Evolutionary conservation across 305 asterid genomes (phyloP).

Genomic region (Solanum hybrid): DNA sequence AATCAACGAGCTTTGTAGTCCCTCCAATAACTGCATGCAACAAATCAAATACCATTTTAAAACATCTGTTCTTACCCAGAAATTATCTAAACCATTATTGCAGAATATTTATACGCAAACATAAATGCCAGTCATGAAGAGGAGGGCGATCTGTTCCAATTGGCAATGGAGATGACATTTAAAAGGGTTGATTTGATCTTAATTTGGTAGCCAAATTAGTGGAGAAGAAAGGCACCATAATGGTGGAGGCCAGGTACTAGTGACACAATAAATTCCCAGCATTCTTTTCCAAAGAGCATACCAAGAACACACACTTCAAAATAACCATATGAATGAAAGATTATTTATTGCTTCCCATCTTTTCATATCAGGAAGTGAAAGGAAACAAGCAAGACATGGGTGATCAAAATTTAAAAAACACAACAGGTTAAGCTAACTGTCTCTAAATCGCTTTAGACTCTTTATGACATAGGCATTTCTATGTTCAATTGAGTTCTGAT

Average conservation of each 20-base stretch:
- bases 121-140: neutral
- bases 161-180: neutral
- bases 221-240: neutral
- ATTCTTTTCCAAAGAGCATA: neutral
- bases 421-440: neutral
- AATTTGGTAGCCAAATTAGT: neutral
- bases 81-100: neutral
- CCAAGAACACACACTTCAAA: neutral
- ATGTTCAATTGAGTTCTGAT: neutral
- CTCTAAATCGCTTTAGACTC: neutral
- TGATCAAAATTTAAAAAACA: neutral
- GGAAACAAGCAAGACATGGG: neutral
- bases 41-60: constrained; percentile 4
- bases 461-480: neutral
- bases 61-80: neutral
- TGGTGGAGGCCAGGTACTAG: neutral
- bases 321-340: neutral
- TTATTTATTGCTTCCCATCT: neutral
- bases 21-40: constrained; percentile 81
- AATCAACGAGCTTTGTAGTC: constrained; percentile 74
- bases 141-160: constrained; percentile 1
- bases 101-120: neutral
- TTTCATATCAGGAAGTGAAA: neutral
- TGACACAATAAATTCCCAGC: neutral
- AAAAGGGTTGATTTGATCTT: neutral